Conservation (phyloP, 257 asterid species). For the Fraxinus excelsior region DNA sequence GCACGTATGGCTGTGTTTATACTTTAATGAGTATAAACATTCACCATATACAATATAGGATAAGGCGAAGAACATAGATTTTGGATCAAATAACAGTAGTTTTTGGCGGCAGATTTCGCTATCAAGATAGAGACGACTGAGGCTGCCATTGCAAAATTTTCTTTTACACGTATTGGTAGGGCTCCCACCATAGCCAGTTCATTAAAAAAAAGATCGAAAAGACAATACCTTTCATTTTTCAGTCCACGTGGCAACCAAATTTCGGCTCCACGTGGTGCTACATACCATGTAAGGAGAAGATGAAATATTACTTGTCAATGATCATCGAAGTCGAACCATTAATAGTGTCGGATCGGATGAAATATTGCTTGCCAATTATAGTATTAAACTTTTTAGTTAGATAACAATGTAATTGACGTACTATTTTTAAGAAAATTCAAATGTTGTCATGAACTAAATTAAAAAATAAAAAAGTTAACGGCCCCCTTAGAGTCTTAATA, state of each 20-base stretch:
- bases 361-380: too few relatives aligned
- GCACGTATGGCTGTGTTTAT: background rate
- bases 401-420: background rate
- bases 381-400: too few relatives aligned
- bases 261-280: conserved; percentile 21
- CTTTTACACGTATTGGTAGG: conserved; percentile 31
- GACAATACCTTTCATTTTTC: conserved; percentile 26
- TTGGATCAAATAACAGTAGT: background rate
- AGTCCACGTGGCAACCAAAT: conserved; percentile 29
- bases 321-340: background rate
- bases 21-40: background rate
- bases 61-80: background rate
- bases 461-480: background rate
- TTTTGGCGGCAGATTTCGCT: conserved; percentile 62
- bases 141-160: conserved; percentile 36
- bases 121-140: conserved; percentile 39
- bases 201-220: conserved; percentile 29
- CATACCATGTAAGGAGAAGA: background rate
- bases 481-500: background rate
- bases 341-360: too few relatives aligned
- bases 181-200: conserved; percentile 42
- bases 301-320: background rate
- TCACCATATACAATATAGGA: background rate
- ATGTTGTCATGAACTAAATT: background rate
- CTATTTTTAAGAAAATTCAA: background rate